Evolutionary conservation across 169 alveolate genomes (phyloP).

Genomic region (Plasmodium cynomolgi): DNA sequence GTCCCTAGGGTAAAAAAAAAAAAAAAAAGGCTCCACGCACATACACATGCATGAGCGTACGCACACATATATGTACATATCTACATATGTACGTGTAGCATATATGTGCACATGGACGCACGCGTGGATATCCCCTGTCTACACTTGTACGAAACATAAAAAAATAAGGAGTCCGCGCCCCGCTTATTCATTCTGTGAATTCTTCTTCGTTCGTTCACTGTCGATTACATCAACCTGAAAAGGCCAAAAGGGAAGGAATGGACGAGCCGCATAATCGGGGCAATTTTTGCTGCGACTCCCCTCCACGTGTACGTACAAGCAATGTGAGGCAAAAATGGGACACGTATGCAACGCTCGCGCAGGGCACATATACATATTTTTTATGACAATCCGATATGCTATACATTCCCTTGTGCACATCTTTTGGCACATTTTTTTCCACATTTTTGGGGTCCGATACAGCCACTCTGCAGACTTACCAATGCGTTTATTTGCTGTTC

Average conservation of each 20-base stretch:
- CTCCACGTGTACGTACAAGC: neutral
- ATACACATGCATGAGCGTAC: neutral
- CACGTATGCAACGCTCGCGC: neutral
- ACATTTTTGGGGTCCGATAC: neutral
- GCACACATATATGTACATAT: neutral
- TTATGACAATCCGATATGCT: neutral
- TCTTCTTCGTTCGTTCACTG: slow-evolving; percentile 59
- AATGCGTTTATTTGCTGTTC: slow-evolving; percentile 78
- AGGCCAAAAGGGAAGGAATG: neutral
- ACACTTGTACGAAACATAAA: slow-evolving; percentile 38
- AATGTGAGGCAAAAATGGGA: neutral
- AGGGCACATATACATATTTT: neutral
- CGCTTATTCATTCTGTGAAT: slow-evolving; percentile 26
- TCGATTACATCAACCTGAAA: slow-evolving; percentile 71
- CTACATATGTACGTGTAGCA: neutral
- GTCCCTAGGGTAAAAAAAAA: neutral
- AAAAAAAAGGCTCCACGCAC: neutral
- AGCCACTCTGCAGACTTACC: slow-evolving; percentile 29
- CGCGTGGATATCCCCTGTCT: neutral
- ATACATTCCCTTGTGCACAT: neutral
- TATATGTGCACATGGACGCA: neutral
- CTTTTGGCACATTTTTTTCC: neutral
- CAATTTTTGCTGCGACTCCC: neutral
- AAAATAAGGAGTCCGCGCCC: slow-evolving; percentile 6
- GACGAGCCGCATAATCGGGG: neutral